phyloP scores from a whole-genome alignment of 768 basidiomycete species.

The Zangia roseola region DNA sequence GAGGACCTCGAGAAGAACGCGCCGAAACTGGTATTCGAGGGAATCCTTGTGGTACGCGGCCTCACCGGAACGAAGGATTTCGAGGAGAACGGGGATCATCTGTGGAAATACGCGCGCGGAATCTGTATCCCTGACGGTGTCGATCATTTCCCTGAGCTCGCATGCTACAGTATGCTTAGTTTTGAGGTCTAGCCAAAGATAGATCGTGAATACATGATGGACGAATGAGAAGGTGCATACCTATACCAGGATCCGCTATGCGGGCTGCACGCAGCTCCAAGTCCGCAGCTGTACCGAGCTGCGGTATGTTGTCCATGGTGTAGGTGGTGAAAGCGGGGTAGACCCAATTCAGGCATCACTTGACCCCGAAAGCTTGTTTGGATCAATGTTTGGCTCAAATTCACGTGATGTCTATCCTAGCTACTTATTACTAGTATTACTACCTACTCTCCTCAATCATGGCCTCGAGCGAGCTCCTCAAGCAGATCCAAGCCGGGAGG shows the following conservation, averaged over 20 bases:
- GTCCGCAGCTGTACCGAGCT: constrained; percentile 50
- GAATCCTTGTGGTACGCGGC: constrained; percentile 65
- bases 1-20: constrained; percentile 83
- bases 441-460: constrained; percentile 45
- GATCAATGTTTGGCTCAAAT: constrained; percentile 26
- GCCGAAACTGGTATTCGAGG: constrained; percentile 78
- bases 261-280: constrained; percentile 70
- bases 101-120: constrained; percentile 65
- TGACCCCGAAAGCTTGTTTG: constrained; percentile 36
- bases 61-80: constrained; percentile 68
- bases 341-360: not conserved
- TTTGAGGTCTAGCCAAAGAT: constrained; percentile 54
- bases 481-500: constrained; percentile 82
- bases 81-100: constrained; percentile 71
- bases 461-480: constrained; percentile 74
- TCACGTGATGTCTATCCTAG: too few relatives aligned
- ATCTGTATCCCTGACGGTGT: constrained; percentile 75
- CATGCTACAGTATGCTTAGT: constrained; percentile 68
- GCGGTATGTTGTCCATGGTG: constrained; percentile 45
- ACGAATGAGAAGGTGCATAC: constrained; percentile 34
- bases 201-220: not conserved
- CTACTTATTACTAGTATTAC: too few relatives aligned
- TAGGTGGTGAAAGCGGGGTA: constrained; percentile 1
- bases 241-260: constrained; percentile 73
- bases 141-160: constrained; percentile 80